Conservation (phyloP, 2,329 filamentous ascomycete genomes). For the Microdochium paspali region DNA sequence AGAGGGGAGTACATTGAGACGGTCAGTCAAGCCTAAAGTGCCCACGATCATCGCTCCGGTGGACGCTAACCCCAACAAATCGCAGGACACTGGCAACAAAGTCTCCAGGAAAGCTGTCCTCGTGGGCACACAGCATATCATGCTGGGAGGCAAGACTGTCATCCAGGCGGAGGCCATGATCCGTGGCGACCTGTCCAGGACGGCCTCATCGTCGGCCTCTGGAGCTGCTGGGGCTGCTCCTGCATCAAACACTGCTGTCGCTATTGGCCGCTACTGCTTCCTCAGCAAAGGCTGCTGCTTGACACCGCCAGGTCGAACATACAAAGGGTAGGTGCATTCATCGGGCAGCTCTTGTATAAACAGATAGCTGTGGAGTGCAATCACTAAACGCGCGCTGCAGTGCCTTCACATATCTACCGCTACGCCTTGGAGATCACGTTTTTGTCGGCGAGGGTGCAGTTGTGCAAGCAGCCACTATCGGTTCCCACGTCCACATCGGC, state of each 20-base stretch:
- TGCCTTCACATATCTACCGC: conserved; percentile 68
- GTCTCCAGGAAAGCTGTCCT: conserved; percentile 87
- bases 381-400: background rate
- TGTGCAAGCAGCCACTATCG: conserved; percentile 75
- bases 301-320: conserved; percentile 73
- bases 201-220: conserved; percentile 33
- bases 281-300: conserved; percentile 70
- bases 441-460: conserved; percentile 71
- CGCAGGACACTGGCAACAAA: conserved; percentile 93
- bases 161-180: conserved; percentile 94
- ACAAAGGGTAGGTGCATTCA: conserved; percentile 49
- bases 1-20: conserved; percentile 98
- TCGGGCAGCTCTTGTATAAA: too few species aligned
- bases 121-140: conserved; percentile 94
- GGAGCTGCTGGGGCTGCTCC: conserved; percentile 26
- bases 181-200: conserved; percentile 73
- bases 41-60: background rate
- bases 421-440: conserved; percentile 91
- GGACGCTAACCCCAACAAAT: background rate
- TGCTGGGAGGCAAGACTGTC: conserved; percentile 89
- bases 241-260: conserved; percentile 59
- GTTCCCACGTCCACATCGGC: conserved; percentile 80
- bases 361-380: too few species aligned
- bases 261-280: conserved; percentile 87
- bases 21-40: conserved; percentile 30